Base-by-base conservation (phyloP, 1,284 basidiomycete genomes). In the Cerioporus squamosus region DNA sequence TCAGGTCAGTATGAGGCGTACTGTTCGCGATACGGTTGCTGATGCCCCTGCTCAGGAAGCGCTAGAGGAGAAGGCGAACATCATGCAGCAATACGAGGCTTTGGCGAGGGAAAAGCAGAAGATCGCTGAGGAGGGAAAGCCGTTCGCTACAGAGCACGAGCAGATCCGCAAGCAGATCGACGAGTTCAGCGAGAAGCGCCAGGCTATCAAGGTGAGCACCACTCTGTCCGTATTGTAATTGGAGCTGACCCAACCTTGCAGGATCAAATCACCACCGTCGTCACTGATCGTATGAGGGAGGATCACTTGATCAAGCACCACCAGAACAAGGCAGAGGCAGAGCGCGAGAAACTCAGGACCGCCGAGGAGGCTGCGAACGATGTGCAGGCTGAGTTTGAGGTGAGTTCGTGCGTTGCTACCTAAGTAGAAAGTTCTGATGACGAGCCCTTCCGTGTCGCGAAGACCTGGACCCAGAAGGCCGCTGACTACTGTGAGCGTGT, bases 391-490 rank as follows among this genome's bases (percentile, higher is more conserved):
- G 88, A 91, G 66, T 88, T 86, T 60, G 70, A 76, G 67, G 87
- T 86, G 53, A 22, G 79, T 51, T 42, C 7, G 47, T 15, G 17
- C 23, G 36, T 26, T 36, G 9, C 17, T 36, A 17, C 36, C 65
- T 40, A 62, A 57, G n/a, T 29, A 8, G 22, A 42, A 51, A 18
- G 22, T 18, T 5, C 38, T 49, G 20, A 31, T 49, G n/a, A 51
- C 40, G 9, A 36, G 33, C 33, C 14, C 33, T 1, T 36, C 6
- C 38, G 22, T 38, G 2, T 23, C n/a, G n/a, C 18, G 24, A 65
- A 92, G 83, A 77, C 77, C 33, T 94, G 92, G 88, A 85, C 83
- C 1, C 74, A 70, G 5, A 81, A 83, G 46, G 94, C 93, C 5
- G 71, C 80, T 38, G 73, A 86, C 66, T 88, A 84, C 68, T 93